Conservation (phyloP, 257 asterid genomes). For the Apocynum venetum region DNA sequence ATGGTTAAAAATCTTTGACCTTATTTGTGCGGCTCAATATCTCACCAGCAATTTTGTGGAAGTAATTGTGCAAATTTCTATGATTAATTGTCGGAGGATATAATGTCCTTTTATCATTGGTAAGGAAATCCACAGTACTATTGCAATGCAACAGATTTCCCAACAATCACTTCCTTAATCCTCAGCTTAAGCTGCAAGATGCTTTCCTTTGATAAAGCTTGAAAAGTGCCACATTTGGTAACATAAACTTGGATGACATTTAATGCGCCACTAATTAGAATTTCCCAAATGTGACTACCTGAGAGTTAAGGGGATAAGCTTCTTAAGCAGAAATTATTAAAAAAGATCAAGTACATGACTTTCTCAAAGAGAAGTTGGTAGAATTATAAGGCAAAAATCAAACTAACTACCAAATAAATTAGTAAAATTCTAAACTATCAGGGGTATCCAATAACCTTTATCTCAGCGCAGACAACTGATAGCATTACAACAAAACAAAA, state of each 20-base stretch:
- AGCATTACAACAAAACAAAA: no score
- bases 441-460: no score
- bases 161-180: slow-evolving; percentile 70
- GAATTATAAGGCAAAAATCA: no score
- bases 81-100: slow-evolving; percentile 78
- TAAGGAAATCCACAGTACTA: slow-evolving; percentile 53
- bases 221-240: slow-evolving; percentile 86
- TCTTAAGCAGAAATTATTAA: slow-evolving; percentile 30
- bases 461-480: no score
- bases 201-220: slow-evolving; percentile 75
- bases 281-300: slow-evolving; percentile 85
- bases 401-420: no score
- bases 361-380: no score
- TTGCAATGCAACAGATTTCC: slow-evolving; percentile 94
- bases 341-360: no score
- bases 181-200: slow-evolving; percentile 59
- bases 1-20: slow-evolving; percentile 52
- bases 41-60: slow-evolving; percentile 54
- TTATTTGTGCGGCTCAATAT: slow-evolving; percentile 42
- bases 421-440: no score
- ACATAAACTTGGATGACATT: slow-evolving; percentile 93
- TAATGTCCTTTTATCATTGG: slow-evolving; percentile 32
- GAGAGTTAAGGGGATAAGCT: slow-evolving; percentile 96
- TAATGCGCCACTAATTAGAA: slow-evolving; percentile 85
- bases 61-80: slow-evolving; percentile 45